phyloP scores from a whole-genome alignment of 2,329 filamentous ascomycete species.

The Westerdykella aurantiaca region DNA sequence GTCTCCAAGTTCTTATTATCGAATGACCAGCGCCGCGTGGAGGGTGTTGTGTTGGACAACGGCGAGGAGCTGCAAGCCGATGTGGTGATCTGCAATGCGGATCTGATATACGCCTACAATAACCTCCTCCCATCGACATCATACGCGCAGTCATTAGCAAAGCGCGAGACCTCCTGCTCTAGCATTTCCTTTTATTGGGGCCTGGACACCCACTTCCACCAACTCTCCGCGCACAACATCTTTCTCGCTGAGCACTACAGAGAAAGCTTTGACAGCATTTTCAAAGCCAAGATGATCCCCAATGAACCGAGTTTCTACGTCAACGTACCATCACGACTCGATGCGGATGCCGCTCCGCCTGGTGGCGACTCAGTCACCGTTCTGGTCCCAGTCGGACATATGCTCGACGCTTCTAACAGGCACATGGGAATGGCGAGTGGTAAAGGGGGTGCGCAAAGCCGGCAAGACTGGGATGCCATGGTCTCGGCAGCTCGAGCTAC shows the following conservation, averaged over 20 bases:
- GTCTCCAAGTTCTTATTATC: conserved; percentile 53
- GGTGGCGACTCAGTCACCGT: conserved; percentile 63
- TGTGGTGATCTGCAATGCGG: conserved; percentile 65
- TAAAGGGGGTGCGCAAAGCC: conserved; percentile 22
- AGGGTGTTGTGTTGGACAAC: conserved; percentile 54
- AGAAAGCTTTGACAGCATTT: conserved; percentile 70
- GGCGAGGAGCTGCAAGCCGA: conserved; percentile 58
- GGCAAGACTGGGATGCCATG: conserved; percentile 58
- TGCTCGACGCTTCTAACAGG: conserved; percentile 43
- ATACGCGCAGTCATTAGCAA: conserved; percentile 39
- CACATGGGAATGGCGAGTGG: conserved; percentile 38
- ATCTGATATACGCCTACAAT: conserved; percentile 69
- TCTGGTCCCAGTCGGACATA: conserved; percentile 66
- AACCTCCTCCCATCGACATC: conserved; percentile 56
- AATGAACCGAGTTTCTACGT: conserved; percentile 68
- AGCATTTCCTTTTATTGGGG: conserved; percentile 76
- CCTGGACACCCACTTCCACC: conserved; percentile 54
- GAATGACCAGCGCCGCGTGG: conserved; percentile 48
- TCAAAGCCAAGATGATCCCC: conserved; percentile 63
- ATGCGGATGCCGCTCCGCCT: conserved; percentile 60
- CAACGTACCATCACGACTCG: conserved; percentile 67
- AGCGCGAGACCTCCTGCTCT: conserved; percentile 59
- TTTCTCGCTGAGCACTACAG: conserved; percentile 69
- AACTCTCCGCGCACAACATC: conserved; percentile 67
- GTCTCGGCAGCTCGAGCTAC: conserved; percentile 54